phyloP scores from a whole-genome alignment of 2,329 filamentous ascomycete genomes.

The Exophiala spinifera region DNA sequence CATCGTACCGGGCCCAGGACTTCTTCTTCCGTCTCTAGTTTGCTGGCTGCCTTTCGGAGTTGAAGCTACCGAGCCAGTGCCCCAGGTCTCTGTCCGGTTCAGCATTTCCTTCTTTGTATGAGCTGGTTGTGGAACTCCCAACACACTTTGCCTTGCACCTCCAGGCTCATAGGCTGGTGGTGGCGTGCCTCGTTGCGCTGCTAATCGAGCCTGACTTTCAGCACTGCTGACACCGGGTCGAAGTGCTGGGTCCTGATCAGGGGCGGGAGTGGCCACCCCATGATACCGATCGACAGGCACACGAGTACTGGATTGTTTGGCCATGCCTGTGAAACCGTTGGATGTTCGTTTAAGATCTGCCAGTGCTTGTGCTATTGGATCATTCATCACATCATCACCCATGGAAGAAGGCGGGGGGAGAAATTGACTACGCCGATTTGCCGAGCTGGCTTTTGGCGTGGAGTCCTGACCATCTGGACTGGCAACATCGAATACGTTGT shows the following conservation, averaged over 20 bases:
- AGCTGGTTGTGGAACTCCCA: conserved; percentile 68
- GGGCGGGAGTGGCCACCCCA: conserved; percentile 81
- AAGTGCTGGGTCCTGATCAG: conserved; percentile 36
- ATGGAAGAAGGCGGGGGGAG: conserved; percentile 28
- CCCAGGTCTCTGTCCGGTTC: conserved; percentile 85
- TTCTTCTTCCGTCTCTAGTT: conserved; percentile 26
- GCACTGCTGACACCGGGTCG: conserved; percentile 27
- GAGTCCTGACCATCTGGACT: conserved; percentile 63
- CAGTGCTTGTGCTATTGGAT: conserved; percentile 88
- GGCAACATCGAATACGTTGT: conserved; percentile 92
- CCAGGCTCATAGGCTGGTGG: conserved; percentile 82
- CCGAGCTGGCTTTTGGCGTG: conserved; percentile 39
- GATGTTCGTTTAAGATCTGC: conserved; percentile 72
- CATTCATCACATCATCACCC: conserved; percentile 56
- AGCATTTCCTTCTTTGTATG: conserved; percentile 95
- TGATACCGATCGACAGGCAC: conserved; percentile 95
- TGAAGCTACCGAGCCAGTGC: conserved; percentile 13
- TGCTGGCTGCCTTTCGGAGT: conserved; percentile 15
- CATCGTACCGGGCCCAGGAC: conserved; percentile 24
- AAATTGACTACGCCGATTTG: conserved; percentile 32
- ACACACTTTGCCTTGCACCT: conserved; percentile 18
- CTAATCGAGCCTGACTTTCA: conserved; percentile 46
- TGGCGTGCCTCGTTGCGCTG: conserved; percentile 68
- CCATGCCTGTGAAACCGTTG: conserved; percentile 43
- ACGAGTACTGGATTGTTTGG: conserved; percentile 75